Base-by-base conservation (phyloP, 768 basidiomycete species). In the Rhizopogon salebrosus region DNA sequence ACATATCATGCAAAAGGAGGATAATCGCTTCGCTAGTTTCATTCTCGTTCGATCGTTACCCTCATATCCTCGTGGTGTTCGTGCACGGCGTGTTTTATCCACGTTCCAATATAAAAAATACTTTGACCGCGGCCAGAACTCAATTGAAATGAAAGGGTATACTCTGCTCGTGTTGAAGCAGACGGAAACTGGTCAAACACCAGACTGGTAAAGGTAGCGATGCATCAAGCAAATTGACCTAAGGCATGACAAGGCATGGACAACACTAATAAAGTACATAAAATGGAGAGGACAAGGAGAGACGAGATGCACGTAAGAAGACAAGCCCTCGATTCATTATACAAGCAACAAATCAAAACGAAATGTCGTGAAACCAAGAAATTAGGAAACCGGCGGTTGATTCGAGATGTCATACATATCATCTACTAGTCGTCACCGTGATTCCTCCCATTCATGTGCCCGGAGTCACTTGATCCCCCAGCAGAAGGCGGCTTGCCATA, bases 401-500 rank as follows among this genome's bases (percentile, higher is more conserved):
- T 56, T 54, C 41, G 54, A 57, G 54, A 60, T 57, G 57, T 57
- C 50, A 41, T 40, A 27, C 31, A 60, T 54, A 56, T 58, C 59
- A 48, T 62, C 66, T 70, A 67, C 50, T 68, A 64, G 42, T 67
- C 66, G 27, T 68, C 68, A 39, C 57, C 65, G 39, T 65, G 67
- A 13, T 51, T 56, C 57, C 66, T 65, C 39, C 54, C 68, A 11
- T 54, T 57, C 39, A 52, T 26, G 26, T 50, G 49, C 11, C 41
- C 53, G 24, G 62, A 51, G 35, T 70, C 69, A 23, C 66, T 62
- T 11, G 68, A 48, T 18, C 60, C 64, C 24, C 67, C 70, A 3
- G 64, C 62, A 11, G 73, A 70, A 35, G 71, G 67, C 16, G 72
- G 71, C 61, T 74, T 76, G 35, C 64, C 60, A 52, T 76, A 76